Percentiles rank a stretch among this genome's conserved stretches.
These are phyloP conservation scores for Neurospora tetraspora DNA, from an alignment of 495 filamentous ascomycete species.

Conservation along the genomic window DNA sequence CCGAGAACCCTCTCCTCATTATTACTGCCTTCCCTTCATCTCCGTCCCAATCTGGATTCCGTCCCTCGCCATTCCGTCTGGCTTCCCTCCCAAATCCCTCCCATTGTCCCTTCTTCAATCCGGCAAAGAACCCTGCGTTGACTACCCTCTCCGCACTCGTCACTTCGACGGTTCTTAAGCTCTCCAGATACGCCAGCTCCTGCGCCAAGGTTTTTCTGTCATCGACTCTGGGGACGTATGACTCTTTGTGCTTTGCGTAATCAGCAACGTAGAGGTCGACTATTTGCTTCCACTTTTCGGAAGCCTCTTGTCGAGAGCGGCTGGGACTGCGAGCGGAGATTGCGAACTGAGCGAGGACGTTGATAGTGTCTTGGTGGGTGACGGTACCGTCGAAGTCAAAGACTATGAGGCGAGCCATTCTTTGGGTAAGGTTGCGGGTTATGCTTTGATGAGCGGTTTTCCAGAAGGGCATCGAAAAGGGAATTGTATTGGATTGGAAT, in stretches of 20 bases:
- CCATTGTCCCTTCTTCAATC: slow-evolving; percentile 10
- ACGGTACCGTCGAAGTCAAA: slow-evolving; percentile 43
- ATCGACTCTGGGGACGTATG: slow-evolving; percentile 16
- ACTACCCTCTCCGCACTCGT: slow-evolving; percentile 23
- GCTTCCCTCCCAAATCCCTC: slow-evolving; percentile 17
- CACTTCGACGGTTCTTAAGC: slow-evolving; percentile 24
- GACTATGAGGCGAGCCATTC: slow-evolving; percentile 24
- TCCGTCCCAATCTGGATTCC: background rate
- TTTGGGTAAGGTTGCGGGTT: background rate
- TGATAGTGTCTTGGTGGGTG: slow-evolving; percentile 26
- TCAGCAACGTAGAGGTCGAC: slow-evolving; percentile 28
- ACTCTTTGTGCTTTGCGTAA: slow-evolving; percentile 18
- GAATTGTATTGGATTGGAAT: background rate
- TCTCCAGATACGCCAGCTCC: slow-evolving; percentile 30
- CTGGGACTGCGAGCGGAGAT: background rate
- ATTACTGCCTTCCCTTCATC: slow-evolving; percentile 15
- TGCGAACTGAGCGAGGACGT: slow-evolving; percentile 10
- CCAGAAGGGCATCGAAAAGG: background rate
- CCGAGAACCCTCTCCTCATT: slow-evolving; percentile 26
- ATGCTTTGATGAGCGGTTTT: background rate
- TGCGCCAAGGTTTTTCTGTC: slow-evolving; percentile 14
- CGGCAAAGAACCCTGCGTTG: slow-evolving; percentile 24
- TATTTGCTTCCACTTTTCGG: slow-evolving; percentile 22
- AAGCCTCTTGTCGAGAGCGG: background rate
- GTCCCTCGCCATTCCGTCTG: slow-evolving; percentile 8